Conservation (phyloP, 1,139 yeast species). For the Scheffersomyces parashehatae region DNA sequence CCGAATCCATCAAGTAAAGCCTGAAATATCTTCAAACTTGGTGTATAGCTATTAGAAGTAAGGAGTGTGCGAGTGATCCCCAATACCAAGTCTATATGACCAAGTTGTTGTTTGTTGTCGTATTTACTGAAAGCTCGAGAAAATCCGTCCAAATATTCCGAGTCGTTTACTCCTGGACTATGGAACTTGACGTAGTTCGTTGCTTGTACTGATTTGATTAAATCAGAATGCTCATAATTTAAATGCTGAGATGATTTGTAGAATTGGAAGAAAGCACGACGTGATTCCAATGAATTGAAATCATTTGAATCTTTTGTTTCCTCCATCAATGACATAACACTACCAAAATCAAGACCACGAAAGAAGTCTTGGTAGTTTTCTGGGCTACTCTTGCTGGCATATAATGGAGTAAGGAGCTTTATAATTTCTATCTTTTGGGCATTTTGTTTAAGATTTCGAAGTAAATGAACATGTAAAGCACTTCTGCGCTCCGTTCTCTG, state of each 20-base stretch:
- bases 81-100: constrained; percentile 25
- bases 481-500: not conserved
- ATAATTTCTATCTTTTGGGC: constrained; percentile 16
- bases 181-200: constrained; percentile 16
- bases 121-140: constrained; percentile 17
- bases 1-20: constrained; percentile 30
- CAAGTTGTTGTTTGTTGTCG: constrained; percentile 9
- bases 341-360: constrained; percentile 12
- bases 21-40: constrained; percentile 24
- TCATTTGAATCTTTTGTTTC: constrained; percentile 8
- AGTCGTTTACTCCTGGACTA: constrained; percentile 14
- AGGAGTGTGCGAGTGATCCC: constrained; percentile 20
- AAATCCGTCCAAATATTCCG: constrained; percentile 22
- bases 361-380: constrained; percentile 16
- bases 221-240: constrained; percentile 32
- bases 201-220: constrained; percentile 16
- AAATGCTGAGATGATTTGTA: constrained; percentile 35
- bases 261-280: constrained; percentile 22
- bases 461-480: not conserved
- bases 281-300: constrained; percentile 23
- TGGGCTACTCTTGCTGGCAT: constrained; percentile 12
- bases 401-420: constrained; percentile 13
- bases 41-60: constrained; percentile 19
- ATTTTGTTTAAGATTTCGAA: constrained; percentile 10
- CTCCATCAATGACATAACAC: constrained; percentile 13